A percentile compares a stretch with the other conserved stretches of the same genome.
phyloP scores from a whole-genome alignment of 2,329 filamentous ascomycete species.

The Sporothrix globosa region DNA sequence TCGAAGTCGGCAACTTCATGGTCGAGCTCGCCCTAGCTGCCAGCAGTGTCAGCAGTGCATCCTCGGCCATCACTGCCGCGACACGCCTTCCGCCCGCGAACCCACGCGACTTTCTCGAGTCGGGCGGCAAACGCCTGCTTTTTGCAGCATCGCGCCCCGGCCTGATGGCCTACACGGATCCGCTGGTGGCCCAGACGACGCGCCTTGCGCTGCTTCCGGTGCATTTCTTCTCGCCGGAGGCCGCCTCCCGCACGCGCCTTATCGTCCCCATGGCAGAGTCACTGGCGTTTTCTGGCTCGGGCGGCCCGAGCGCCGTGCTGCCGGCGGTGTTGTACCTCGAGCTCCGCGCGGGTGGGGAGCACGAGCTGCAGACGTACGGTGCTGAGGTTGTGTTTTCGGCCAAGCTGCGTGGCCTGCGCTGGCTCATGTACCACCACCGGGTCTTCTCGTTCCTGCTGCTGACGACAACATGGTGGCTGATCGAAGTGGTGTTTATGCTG shows the following conservation, averaged over 20 bases:
- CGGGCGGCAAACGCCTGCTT: slow-evolving; percentile 50
- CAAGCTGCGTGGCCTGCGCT: slow-evolving; percentile 73
- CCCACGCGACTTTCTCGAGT: slow-evolving; percentile 43
- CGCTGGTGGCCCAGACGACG: slow-evolving; percentile 64
- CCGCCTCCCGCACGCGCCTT: slow-evolving; percentile 65
- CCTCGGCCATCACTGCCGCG: slow-evolving; percentile 35
- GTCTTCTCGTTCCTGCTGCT: slow-evolving; percentile 70
- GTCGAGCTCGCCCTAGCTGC: slow-evolving; percentile 72
- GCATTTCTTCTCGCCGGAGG: slow-evolving; percentile 67
- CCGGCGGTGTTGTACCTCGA: slow-evolving; percentile 61
- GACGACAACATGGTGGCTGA: slow-evolving; percentile 73
- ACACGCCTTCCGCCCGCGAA: slow-evolving; percentile 38
- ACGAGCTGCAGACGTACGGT: slow-evolving; percentile 75
- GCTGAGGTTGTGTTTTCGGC: slow-evolving; percentile 71
- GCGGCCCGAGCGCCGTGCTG: slow-evolving; percentile 42
- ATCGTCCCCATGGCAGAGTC: slow-evolving; percentile 73
- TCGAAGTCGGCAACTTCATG: slow-evolving; percentile 91
- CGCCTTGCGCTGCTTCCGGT: slow-evolving; percentile 67
- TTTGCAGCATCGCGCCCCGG: slow-evolving; percentile 72
- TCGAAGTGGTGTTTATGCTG: slow-evolving; percentile 69
- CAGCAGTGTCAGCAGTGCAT: neutral
- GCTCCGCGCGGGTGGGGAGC: slow-evolving; percentile 56
- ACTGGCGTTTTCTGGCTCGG: slow-evolving; percentile 60
- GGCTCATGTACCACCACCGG: slow-evolving; percentile 85
- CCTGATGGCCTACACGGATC: slow-evolving; percentile 77